Evolutionary conservation across 257 asterid genomes (phyloP).

Genomic region (Craterostigma plantagineum): DNA sequence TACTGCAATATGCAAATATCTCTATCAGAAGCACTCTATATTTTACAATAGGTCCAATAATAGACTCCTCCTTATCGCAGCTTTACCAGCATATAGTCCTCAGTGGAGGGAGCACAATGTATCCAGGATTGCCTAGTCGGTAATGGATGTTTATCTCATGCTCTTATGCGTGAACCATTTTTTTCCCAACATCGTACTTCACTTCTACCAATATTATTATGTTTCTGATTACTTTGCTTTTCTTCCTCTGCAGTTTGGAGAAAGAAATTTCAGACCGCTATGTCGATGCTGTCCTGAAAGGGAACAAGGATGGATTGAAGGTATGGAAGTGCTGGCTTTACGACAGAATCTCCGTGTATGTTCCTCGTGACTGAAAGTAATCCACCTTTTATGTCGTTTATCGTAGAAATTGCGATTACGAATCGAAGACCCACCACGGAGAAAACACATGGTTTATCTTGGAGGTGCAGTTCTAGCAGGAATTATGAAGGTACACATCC

Average conservation of each 20-base stretch:
- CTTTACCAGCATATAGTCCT: constrained; percentile 91
- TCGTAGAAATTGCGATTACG: constrained; percentile 70
- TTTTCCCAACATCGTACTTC: no score
- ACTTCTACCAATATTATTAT: no score
- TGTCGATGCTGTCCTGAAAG: constrained; percentile 85
- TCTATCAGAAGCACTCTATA: constrained; percentile 11
- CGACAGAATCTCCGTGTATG: constrained; percentile 1
- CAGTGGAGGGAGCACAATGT: constrained; percentile 99
- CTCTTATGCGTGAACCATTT: constrained; percentile 3
- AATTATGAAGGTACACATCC: constrained; percentile 73
- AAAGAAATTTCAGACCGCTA: constrained; percentile 90
- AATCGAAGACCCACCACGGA: constrained; percentile 96
- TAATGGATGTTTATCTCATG: constrained; percentile 17
- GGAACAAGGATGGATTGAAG: constrained; percentile 94
- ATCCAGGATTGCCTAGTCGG: constrained; percentile 99
- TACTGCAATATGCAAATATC: constrained; percentile 8
- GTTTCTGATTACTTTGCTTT: constrained; percentile 7
- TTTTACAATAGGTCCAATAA: constrained; percentile 1
- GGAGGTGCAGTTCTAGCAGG: constrained; percentile 99
- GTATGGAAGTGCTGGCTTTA: constrained; percentile 13
- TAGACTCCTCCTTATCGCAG: constrained; percentile 21
- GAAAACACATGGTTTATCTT: constrained; percentile 96
- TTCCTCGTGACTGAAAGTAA: not conserved
- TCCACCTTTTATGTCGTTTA: constrained; percentile 7
- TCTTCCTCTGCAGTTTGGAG: constrained; percentile 50